These are phyloP conservation scores for Yamadazyma phyllophila DNA, from an alignment of 805 yeast genomes.

Conservation along the genomic window DNA sequence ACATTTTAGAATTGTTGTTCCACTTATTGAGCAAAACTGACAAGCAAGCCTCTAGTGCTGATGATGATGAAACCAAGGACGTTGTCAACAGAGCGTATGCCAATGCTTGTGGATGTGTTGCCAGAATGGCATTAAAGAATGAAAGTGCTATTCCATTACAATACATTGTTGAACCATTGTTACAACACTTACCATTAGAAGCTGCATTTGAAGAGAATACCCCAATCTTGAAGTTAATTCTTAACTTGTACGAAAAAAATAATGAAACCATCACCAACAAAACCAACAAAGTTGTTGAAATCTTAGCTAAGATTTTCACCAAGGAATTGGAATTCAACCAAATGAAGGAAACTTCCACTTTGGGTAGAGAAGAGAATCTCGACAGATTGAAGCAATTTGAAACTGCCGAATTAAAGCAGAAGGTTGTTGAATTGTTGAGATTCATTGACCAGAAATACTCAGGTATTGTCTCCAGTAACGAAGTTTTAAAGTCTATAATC, in stretches of 20 bases:
- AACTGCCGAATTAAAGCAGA: slow-evolving; percentile 58
- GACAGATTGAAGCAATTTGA: slow-evolving; percentile 79
- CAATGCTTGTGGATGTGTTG: slow-evolving; percentile 96
- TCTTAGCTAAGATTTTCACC: slow-evolving; percentile 67
- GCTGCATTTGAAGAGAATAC: slow-evolving; percentile 90
- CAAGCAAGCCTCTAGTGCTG: slow-evolving; percentile 46
- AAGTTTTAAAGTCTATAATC: slow-evolving; percentile 40
- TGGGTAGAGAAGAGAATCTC: slow-evolving; percentile 82
- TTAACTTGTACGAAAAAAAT: slow-evolving; percentile 65
- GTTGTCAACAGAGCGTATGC: slow-evolving; percentile 82
- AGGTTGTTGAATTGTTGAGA: slow-evolving; percentile 69
- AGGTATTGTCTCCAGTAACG: slow-evolving; percentile 59
- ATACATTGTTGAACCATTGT: slow-evolving; percentile 71
- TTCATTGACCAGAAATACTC: slow-evolving; percentile 63
- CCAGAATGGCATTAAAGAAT: slow-evolving; percentile 80
- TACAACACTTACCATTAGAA: slow-evolving; percentile 78
- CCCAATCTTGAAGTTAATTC: slow-evolving; percentile 79
- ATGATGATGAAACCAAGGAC: slow-evolving; percentile 68
- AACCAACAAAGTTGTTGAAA: slow-evolving; percentile 62
- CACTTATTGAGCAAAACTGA: slow-evolving; percentile 72
- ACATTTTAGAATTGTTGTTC: slow-evolving; percentile 70
- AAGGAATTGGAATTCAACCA: slow-evolving; percentile 74
- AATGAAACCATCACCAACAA: slow-evolving; percentile 52
- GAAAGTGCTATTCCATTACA: slow-evolving; percentile 68
- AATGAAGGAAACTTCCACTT: slow-evolving; percentile 67